Evolutionary conservation across 257 asterid genomes (phyloP).

Genomic region (Solanum chiquidenum): DNA sequence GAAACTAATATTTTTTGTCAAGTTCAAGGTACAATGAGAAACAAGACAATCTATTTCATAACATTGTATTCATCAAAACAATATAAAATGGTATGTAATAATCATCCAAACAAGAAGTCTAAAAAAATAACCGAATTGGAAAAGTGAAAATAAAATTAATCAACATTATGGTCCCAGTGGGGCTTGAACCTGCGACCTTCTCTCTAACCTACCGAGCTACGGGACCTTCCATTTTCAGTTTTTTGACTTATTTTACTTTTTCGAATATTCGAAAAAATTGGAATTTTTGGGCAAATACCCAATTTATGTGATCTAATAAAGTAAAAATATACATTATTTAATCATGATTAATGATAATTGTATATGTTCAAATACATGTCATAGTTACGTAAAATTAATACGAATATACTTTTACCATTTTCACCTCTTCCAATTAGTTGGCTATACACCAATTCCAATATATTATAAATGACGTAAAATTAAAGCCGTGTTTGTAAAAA

Average conservation of each 20-base stretch:
- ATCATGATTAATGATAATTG: too few species aligned
- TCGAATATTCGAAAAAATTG: background rate
- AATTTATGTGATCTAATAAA: background rate
- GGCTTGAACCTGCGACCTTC: constrained; percentile 99
- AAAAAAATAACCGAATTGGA: too few species aligned
- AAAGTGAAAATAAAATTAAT: too few species aligned
- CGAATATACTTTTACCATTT: background rate
- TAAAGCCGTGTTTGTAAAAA: background rate
- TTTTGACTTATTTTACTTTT: background rate
- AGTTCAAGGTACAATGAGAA: too few species aligned
- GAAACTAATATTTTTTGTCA: too few species aligned
- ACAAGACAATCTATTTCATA: background rate
- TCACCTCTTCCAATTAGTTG: background rate
- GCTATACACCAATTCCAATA: background rate
- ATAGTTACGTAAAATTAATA: too few species aligned
- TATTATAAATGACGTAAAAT: background rate
- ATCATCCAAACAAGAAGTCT: background rate
- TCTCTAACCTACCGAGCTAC: constrained; percentile 99
- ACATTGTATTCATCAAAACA: too few species aligned
- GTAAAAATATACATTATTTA: background rate
- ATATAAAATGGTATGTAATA: background rate
- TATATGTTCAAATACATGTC: background rate
- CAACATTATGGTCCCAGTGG: constrained; percentile 68
- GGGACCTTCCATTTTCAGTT: constrained; percentile 30
- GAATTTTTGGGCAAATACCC: background rate